phyloP scores from a whole-genome alignment of 2,329 filamentous ascomycete genomes.

The Aspergillus candidus region DNA sequence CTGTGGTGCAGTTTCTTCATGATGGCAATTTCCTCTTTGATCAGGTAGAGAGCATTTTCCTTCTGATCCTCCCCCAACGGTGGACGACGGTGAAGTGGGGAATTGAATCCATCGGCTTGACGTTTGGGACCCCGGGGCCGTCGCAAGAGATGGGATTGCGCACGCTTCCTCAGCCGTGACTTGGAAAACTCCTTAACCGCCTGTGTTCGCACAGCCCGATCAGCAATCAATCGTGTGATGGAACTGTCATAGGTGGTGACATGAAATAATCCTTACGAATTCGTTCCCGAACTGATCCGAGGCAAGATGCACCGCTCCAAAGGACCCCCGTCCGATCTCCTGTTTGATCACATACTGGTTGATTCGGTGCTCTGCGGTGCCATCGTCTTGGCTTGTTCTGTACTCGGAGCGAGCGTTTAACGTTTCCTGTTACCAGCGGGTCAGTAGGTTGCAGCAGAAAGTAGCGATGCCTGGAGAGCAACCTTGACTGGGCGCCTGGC shows the following conservation, averaged over 20 bases:
- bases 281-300: constrained; percentile 85
- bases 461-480: neutral
- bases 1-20: constrained; percentile 98
- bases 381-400: constrained; percentile 76
- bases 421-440: constrained; percentile 60
- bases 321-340: constrained; percentile 95
- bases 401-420: constrained; percentile 85
- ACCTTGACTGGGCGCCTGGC: constrained; percentile 59
- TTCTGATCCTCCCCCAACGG: constrained; percentile 48
- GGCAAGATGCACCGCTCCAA: constrained; percentile 85
- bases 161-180: constrained; percentile 76
- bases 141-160: constrained; percentile 80
- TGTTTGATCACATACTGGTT: constrained; percentile 93
- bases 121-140: constrained; percentile 51
- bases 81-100: constrained; percentile 57
- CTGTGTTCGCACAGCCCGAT: constrained; percentile 41
- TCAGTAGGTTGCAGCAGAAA: neutral
- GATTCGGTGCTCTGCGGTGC: constrained; percentile 73
- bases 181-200: constrained; percentile 98
- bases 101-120: constrained; percentile 55
- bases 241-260: neutral
- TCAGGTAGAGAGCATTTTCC: constrained; percentile 73
- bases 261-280: constrained; percentile 60
- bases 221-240: constrained; percentile 11
- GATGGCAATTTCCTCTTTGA: constrained; percentile 93